Evolutionary conservation across 2,329 filamentous ascomycete species (phyloP), one percentile per base, ranked within the genome.

Genomic region (Capronia americana): DNA sequence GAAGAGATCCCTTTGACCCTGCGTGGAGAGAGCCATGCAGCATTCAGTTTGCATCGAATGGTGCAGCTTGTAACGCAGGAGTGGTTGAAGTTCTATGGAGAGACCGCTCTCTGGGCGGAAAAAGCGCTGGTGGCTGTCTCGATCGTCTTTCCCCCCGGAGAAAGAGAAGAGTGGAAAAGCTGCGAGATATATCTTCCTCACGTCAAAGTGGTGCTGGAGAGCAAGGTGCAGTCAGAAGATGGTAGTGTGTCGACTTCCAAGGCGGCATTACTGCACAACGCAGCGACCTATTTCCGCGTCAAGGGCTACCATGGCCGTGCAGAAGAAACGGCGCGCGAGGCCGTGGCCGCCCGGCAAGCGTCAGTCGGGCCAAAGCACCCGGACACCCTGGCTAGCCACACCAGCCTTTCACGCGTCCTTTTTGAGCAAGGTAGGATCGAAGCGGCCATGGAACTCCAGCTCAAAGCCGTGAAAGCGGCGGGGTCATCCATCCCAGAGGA

Each of bases 31-130:
- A 32, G 30, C 11, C 30, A 32, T 32, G 30, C 30, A 32, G 30
- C 30, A 32, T 48, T 48, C n/a, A 72, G 76, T 48, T 61, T 78
- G 23, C 75, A 79, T 69, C 69, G 72, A 17, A 72, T 79, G 2
- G 77, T 79, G 8, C 74, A 77, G 57, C 62, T 79, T 12, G 74
- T 76, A 7, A 77, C 72, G 24, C 67, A 73, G 34, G 73, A 70
- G 30, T 80, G 77, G 78, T 57, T 80, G 4, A 65, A 60, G 63
- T 58, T 69, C 38, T 53, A 75, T 8, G 57, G 63, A 2, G 23
- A 58, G 24, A 68, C 72, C 53, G 14, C 8, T 14, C 1, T 46
- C 2, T 75, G 69, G 67, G 71, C 57, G 24, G 30, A 66, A 44
- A 71, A 26, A 20, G 24, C 24, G 41, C 30, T 51, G 8, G 26